Conservation (phyloP, 140 eudicot genomes). For the Cichorium intybus region DNA sequence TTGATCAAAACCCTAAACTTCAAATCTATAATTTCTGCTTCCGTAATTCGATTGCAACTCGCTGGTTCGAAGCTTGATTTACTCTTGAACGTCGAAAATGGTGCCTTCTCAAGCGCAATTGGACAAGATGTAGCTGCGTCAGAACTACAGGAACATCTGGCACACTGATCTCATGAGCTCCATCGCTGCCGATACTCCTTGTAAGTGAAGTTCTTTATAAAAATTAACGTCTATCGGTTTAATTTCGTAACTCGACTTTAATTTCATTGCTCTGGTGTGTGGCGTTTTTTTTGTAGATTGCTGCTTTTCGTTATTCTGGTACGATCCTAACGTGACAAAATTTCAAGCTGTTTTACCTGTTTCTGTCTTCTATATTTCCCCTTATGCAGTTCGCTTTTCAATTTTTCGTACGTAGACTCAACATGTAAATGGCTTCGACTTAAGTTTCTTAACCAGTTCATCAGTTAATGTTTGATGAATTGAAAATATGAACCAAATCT, state of each 20-base stretch:
- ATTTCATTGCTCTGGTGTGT: not conserved
- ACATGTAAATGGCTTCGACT: not conserved
- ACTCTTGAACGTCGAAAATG: constrained; percentile 23
- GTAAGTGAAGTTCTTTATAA: constrained; percentile 25
- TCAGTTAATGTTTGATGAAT: not conserved
- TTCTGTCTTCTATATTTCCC: not conserved
- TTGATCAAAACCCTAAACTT: constrained; percentile 7
- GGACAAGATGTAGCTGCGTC: constrained; percentile 74
- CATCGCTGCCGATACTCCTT: constrained; percentile 58
- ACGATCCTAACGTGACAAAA: constrained; percentile 8
- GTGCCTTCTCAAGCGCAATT: constrained; percentile 47
- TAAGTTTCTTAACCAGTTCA: not conserved
- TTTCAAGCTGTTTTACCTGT: not conserved
- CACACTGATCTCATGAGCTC: constrained; percentile 70
- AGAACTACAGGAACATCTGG: constrained; percentile 72
- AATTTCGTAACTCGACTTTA: not conserved
- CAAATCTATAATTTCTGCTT: not conserved
- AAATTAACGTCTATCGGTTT: not conserved
- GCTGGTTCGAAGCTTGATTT: not conserved
- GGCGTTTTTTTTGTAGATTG: constrained; percentile 40
- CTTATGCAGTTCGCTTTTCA: not conserved
- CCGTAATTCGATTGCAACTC: constrained; percentile 1
- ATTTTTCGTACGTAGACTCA: too few species aligned
- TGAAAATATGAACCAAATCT: too few species aligned
- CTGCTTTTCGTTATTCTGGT: constrained; percentile 58